Percentiles rank a stretch among this genome's conserved stretches.
Evolutionary conservation across 129 eudicot genomes (phyloP).

Genomic region (Helianthus annuus): DNA sequence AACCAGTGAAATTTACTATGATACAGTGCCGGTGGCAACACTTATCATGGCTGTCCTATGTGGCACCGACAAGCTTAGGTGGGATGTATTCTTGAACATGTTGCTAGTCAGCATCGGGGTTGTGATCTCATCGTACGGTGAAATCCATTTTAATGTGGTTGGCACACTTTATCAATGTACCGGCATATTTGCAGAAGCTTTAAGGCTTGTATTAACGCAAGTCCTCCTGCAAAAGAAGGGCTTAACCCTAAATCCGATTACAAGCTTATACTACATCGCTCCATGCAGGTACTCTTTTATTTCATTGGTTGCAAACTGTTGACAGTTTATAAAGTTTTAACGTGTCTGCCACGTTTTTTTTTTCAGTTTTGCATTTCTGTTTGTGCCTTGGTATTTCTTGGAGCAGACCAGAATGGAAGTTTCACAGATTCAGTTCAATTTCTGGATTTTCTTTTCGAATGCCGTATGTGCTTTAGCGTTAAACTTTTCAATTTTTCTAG

Average conservation of each 20-base stretch:
- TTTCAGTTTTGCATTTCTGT: conserved; percentile 83
- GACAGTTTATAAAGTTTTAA: neutral
- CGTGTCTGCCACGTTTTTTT: neutral
- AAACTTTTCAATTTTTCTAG: conserved; percentile 90
- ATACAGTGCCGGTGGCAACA: conserved; percentile 99
- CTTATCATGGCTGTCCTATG: conserved; percentile 95
- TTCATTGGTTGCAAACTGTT: neutral
- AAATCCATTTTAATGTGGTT: conserved; percentile 86
- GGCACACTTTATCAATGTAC: conserved; percentile 95
- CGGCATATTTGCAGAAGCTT: conserved; percentile 97
- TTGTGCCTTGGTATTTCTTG: conserved; percentile 93
- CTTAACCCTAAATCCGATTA: conserved; percentile 84
- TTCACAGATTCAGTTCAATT: conserved; percentile 80
- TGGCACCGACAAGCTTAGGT: conserved; percentile 94
- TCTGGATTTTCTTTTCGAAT: conserved; percentile 95
- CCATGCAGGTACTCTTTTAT: conserved; percentile 81
- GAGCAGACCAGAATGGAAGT: conserved; percentile 85
- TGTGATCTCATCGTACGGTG: conserved; percentile 93
- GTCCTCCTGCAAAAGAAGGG: conserved; percentile 98
- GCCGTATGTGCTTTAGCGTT: conserved; percentile 90
- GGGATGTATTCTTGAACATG: conserved; percentile 92
- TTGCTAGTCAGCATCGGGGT: conserved; percentile 94
- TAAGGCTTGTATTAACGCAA: conserved; percentile 92
- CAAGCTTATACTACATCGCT: conserved; percentile 96
- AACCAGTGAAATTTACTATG: conserved; percentile 14